Base-by-base conservation (phyloP, 2,329 filamentous ascomycete species). In the Claviceps maximensis region DNA sequence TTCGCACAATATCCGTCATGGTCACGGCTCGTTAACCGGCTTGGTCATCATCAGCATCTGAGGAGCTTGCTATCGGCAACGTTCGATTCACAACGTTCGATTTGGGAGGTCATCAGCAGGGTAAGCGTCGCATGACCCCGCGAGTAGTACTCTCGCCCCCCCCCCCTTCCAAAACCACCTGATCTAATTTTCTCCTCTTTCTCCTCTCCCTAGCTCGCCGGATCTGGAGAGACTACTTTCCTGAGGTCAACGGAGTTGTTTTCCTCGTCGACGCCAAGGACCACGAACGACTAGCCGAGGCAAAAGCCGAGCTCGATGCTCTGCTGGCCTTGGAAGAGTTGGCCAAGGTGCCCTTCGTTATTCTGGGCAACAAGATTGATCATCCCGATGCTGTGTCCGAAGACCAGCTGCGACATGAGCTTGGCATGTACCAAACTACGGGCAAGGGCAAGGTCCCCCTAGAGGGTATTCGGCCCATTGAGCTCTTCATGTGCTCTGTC, bases 341-440 rank as follows among this genome's bases (percentile, higher is more conserved):
- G 41, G 76, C 82, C 68, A 96, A 95, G 78, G 93, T 95, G 9
- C 93, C 93, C 52, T 97, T 97, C 71, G 82, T 97, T 57, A 83
- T 98, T 62, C 82, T 98, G 58, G 93, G 93, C 63, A 98, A 98
- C 83, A 98, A 98, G 83, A 98, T 98, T 70, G 93, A 98, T 71
- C 90, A 97, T 75, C 90, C 90, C 52, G 87, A 94, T 62, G 93
- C 93, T 58, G 84, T 97, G 52, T 91, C 86, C 59, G 93, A 98
- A 78, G 91, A 97, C 64, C 89, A 96, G 75, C 80, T 97, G 66
- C 82, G 93, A 70, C 85, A 91, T 68, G 86, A 90, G 69, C 78
- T 98, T 55, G 93, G 93, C 58, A 74, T 98, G 65, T 97, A 94
- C 74, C 91, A 97, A 74, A 95, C 90, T 53, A 95, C 89, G 56